Percentiles rank a stretch among this genome's conserved stretches.
These are phyloP conservation scores for Austropuccinia psidii DNA, from an alignment of 1,284 basidiomycete species.

Conservation along the genomic window DNA sequence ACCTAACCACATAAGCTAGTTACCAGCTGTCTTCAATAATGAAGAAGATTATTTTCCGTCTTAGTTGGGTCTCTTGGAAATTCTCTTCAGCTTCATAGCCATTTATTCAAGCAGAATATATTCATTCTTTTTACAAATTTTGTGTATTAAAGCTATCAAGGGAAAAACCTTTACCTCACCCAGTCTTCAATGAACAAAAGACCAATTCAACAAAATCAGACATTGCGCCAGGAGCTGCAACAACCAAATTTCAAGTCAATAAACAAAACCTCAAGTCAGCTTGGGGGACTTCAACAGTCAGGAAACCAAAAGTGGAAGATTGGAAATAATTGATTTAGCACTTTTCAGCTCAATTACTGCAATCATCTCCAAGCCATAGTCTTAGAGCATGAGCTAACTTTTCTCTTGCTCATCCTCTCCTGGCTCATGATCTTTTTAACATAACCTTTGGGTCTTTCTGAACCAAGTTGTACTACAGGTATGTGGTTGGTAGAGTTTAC, in stretches of 20 bases:
- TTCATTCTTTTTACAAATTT: constrained; percentile 79
- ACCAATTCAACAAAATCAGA: constrained; percentile 48
- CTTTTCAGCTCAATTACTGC: constrained; percentile 91
- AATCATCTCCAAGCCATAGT: constrained; percentile 95
- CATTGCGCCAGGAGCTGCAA: constrained; percentile 56
- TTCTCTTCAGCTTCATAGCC: constrained; percentile 52
- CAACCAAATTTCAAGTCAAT: constrained; percentile 87
- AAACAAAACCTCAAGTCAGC: constrained; percentile 96
- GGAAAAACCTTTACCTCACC: constrained; percentile 74
- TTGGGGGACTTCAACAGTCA: constrained; percentile 81
- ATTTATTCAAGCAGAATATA: constrained; percentile 66
- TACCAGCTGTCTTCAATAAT: not conserved
- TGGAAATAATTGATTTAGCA: constrained; percentile 96
- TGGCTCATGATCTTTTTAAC: constrained; percentile 94
- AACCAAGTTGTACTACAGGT: constrained; percentile 90
- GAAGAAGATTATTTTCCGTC: too few species aligned
- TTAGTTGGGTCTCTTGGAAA: not conserved
- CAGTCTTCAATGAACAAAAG: constrained; percentile 50
- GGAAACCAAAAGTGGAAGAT: constrained; percentile 58
- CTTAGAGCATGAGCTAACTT: constrained; percentile 89
- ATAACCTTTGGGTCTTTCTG: constrained; percentile 98
- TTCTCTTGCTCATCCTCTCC: constrained; percentile 80
- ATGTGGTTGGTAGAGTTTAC: constrained; percentile 60
- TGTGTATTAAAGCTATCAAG: constrained; percentile 82
- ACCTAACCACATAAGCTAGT: constrained; percentile 71